A percentile compares a stretch with the other conserved stretches of the same genome.
phyloP scores from a whole-genome alignment of 805 yeast genomes.

The Wickerhamiella australiensis region DNA sequence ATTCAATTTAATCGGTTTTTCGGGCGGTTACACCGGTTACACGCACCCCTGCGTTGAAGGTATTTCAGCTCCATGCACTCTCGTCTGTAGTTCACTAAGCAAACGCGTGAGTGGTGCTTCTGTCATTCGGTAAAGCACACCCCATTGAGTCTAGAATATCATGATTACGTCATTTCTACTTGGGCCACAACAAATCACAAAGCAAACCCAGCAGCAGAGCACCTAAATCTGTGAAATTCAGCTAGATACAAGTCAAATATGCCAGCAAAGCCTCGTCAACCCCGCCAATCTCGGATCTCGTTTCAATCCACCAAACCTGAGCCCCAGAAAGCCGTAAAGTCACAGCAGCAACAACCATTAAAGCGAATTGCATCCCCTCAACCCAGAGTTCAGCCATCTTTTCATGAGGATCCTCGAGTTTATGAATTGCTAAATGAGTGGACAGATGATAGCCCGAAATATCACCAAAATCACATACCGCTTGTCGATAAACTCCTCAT shows the following conservation, averaged over 20 bases:
- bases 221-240: no score
- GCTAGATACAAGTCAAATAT: no score
- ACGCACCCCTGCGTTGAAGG: background rate
- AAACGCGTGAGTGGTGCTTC: conserved; percentile 2
- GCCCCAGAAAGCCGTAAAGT: background rate
- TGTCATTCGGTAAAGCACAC: background rate
- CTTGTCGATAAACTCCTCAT: conserved; percentile 26
- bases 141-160: background rate
- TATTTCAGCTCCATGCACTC: background rate
- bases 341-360: conserved; percentile 1
- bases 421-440: conserved; percentile 8
- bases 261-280: background rate
- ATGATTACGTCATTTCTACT: background rate
- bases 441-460: conserved; percentile 11
- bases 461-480: conserved; percentile 26
- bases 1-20: background rate
- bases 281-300: background rate
- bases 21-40: background rate
- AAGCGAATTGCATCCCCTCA: background rate
- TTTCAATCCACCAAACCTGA: background rate
- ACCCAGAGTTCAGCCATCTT: background rate
- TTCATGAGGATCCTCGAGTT: background rate
- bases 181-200: no score
- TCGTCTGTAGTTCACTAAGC: background rate
- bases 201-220: no score